Base-by-base conservation (phyloP, 177 flowering plant genomes). In the Telopea speciosissima region DNA sequence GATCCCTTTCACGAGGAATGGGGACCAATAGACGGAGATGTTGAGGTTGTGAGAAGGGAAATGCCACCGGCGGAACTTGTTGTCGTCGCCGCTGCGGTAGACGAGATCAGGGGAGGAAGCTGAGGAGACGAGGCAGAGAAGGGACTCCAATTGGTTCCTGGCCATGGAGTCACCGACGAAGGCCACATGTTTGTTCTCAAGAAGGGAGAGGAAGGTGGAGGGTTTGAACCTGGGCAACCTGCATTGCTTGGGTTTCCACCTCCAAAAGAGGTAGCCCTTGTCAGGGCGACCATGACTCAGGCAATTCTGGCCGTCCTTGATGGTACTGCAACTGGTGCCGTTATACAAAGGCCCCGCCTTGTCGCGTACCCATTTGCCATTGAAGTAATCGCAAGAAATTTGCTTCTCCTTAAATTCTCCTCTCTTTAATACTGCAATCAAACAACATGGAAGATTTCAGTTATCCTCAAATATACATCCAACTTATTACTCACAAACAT, bases 141-240 rank as follows among this genome's bases (percentile, higher is more conserved):
- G 84, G 0, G 99, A 95, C 73, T 95, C 99, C 36, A 93, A 71
- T 74, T 95, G 99, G 77, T 95, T 95, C 69, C 99, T 82, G 26
- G 99, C 97, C 82, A 95, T 72, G 21, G 99, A 95, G 44, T 95
- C 99, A 13, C 99, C 99, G 1, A 95, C 85, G 76, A 93, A 95
- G 7, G 93, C 96, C 25, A 95, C 65, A 69, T 93, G 89, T 58
- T 86, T 89, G 79, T 87, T 79, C 26, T 73, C 58, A 23, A 90
- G 63, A 31, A 91, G 74, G n/a, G 75, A 72, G 21, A 95, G 91
- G 69, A 95, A 95, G 10, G 40, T 61, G 23, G 65, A 17, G 65
- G 99, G 88, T 1, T 87, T 79, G 71, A 95, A 95, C 77, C 88
- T 83, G 14, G 97, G 88, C 58, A 93, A 86, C 6, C 76, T 40